Conservation (phyloP, 768 basidiomycete species). For the Suillus hirtellus region DNA sequence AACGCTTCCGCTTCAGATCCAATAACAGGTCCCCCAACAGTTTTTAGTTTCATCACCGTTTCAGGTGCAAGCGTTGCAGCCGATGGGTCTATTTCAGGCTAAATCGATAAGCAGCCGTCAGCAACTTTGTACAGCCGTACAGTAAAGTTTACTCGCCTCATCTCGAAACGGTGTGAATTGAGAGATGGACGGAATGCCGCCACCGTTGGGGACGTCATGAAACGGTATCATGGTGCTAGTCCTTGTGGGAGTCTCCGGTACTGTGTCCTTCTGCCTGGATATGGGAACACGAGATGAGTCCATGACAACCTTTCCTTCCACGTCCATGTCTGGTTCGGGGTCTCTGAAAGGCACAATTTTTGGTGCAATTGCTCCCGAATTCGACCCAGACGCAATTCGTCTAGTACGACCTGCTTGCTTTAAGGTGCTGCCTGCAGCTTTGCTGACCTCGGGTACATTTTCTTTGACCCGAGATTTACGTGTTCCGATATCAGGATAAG, state of each 20-base stretch:
- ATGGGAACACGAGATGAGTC: slow-evolving; percentile 40
- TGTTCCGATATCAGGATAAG: slow-evolving; percentile 75
- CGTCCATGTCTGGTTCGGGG: slow-evolving; percentile 44
- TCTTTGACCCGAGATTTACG: slow-evolving; percentile 80
- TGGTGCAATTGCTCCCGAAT: slow-evolving; percentile 39
- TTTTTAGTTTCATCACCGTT: slow-evolving; percentile 70
- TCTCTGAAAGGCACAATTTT: slow-evolving; percentile 70
- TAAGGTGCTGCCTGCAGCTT: slow-evolving; percentile 65
- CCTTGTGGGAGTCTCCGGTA: slow-evolving; percentile 36
- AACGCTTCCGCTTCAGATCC: slow-evolving; percentile 76
- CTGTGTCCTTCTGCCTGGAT: slow-evolving; percentile 28
- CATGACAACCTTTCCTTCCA: slow-evolving; percentile 22
- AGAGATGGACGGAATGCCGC: slow-evolving; percentile 45
- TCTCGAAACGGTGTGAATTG: slow-evolving; percentile 75
- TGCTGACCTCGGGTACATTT: slow-evolving; percentile 70
- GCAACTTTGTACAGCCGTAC: background rate
- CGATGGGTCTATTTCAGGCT: slow-evolving; percentile 27
- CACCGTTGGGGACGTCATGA: slow-evolving; percentile 35
- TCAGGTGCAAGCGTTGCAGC: slow-evolving; percentile 41
- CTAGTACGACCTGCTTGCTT: slow-evolving; percentile 60
- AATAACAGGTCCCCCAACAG: slow-evolving; percentile 39
- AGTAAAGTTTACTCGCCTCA: slow-evolving; percentile 46
- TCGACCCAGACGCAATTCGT: slow-evolving; percentile 45
- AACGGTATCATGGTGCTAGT: slow-evolving; percentile 39
- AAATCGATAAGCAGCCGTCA: slow-evolving; percentile 12